Evolutionary conservation across 441 rosid genomes (phyloP).

Genomic region (Capsella rubella): DNA sequence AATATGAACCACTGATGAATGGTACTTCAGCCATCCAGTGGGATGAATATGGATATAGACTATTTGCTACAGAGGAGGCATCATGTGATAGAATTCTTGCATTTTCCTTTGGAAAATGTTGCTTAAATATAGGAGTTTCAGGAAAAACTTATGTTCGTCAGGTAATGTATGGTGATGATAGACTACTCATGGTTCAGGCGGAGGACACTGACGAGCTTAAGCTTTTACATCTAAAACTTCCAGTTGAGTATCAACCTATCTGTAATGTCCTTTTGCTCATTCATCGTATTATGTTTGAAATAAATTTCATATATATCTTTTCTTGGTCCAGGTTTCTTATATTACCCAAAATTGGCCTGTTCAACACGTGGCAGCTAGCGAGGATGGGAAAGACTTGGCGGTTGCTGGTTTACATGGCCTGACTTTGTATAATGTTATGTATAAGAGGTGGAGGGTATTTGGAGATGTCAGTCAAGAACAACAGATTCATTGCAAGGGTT

Average conservation of each 20-base stretch:
- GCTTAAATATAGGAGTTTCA: conserved; percentile 95
- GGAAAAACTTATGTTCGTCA: conserved; percentile 96
- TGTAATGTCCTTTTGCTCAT: conserved; percentile 26
- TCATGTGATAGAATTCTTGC: conserved; percentile 86
- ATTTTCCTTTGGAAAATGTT: conserved; percentile 97
- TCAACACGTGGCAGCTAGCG: conserved; percentile 98
- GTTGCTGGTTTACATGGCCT: conserved; percentile 97
- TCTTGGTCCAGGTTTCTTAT: conserved; percentile 73
- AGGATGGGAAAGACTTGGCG: conserved; percentile 95
- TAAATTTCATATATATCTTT: conserved; percentile 30
- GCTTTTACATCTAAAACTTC: conserved; percentile 93
- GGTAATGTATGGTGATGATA: conserved; percentile 96
- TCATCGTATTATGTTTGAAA: conserved; percentile 45
- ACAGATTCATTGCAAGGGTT: conserved; percentile 92
- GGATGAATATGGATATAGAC: conserved; percentile 96
- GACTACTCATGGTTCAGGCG: conserved; percentile 95
- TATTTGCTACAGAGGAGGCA: conserved; percentile 91
- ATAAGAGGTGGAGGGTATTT: conserved; percentile 95
- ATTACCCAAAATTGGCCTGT: conserved; percentile 98
- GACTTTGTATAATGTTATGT: conserved; percentile 82
- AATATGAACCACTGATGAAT: conserved; percentile 85
- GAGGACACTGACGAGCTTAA: conserved; percentile 95
- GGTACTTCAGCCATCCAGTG: conserved; percentile 95
- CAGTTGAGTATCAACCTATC: conserved; percentile 63
- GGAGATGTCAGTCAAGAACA: conserved; percentile 98